Evolutionary conservation across 441 rosid genomes (phyloP), one percentile per base, ranked within the genome.

Genomic region (Gossypium schwendimanii): DNA sequence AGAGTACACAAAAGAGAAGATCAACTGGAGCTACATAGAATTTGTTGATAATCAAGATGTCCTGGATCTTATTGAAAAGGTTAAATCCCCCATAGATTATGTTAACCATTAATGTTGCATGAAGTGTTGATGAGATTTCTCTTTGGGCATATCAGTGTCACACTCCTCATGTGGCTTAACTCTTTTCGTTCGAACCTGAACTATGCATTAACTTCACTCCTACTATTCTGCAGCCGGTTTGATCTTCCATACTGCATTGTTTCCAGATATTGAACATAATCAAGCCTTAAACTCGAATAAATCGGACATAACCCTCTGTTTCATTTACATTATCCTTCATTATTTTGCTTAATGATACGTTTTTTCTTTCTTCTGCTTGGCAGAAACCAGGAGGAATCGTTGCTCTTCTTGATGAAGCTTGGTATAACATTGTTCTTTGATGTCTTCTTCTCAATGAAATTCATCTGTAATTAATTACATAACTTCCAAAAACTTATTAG

Each of bases 21-120:
- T 95, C 41, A 75, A 93, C 72, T 95, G 99, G 98, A 95, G 99
- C 84, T 89, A 95, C 87, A 93, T 95, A 75, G 98, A 95, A 77
- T 95, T 95, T 78, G 99, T 93, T 64, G 98, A 95, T 76, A 95
- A 95, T 77, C 93, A 93, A 85, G 98, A 95, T 87, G 99, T 95
- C 47, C 82, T 95, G 67, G 99, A 95, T 79, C 97, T 95, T 72
- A 84, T 95, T 44, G 98, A 93, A 83, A 95, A 91, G 97, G 98
- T 52, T 11, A 11, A 68, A 62, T 54, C 18, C 49, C 59, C 70
- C 58, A 17, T 31, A 21, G 23, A 39, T 58, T 59, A 39, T 41
- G 14, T 6, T 45, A 3, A 31, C 47, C 59, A 45, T 45, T 49
- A 33, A 20, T 3, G 26, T 18, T 54, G 4, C 17, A 47, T 47